Conservation (phyloP, 2,329 filamentous ascomycete species). For the Aspergillus melleus region DNA sequence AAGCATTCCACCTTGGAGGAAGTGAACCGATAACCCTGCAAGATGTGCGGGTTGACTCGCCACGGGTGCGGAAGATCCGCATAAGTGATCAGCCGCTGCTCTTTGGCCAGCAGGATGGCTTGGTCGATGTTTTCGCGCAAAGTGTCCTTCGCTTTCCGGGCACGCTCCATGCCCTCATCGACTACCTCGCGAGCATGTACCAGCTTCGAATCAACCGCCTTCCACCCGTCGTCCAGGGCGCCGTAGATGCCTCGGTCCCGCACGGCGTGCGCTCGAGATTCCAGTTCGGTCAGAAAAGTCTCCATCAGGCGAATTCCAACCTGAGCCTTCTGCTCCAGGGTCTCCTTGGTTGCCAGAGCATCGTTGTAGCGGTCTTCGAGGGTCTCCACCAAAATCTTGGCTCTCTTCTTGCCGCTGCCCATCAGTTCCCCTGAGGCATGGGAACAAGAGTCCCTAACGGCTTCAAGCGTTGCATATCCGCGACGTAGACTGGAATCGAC, state of each 20-base stretch:
- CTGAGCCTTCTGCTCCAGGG: conserved; percentile 86
- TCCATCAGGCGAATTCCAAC: conserved; percentile 87
- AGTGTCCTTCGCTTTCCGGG: conserved; percentile 76
- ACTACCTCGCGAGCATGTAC: conserved; percentile 73
- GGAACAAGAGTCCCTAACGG: conserved; percentile 84
- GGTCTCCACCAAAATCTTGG: conserved; percentile 89
- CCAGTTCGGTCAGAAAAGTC: conserved; percentile 79
- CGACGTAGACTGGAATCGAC: conserved; percentile 81
- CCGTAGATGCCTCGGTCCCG: conserved; percentile 74
- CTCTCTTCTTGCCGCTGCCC: conserved; percentile 77
- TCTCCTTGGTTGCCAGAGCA: conserved; percentile 78
- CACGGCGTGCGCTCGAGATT: conserved; percentile 76
- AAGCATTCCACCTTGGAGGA: conserved; percentile 89
- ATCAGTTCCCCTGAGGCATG: conserved; percentile 88
- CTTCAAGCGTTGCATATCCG: conserved; percentile 81
- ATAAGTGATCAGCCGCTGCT: conserved; percentile 82
- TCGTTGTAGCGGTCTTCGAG: conserved; percentile 86
- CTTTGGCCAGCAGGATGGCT: conserved; percentile 71
- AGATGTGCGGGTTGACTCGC: conserved; percentile 93
- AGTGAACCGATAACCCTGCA: conserved; percentile 87
- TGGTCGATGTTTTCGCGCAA: conserved; percentile 82
- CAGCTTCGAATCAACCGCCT: conserved; percentile 77
- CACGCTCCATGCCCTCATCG: conserved; percentile 77
- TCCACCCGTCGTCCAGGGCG: conserved; percentile 75
- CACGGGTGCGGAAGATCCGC: conserved; percentile 88